Conservation (phyloP, 306 rosid species). For the Leucaena leucocephala region DNA sequence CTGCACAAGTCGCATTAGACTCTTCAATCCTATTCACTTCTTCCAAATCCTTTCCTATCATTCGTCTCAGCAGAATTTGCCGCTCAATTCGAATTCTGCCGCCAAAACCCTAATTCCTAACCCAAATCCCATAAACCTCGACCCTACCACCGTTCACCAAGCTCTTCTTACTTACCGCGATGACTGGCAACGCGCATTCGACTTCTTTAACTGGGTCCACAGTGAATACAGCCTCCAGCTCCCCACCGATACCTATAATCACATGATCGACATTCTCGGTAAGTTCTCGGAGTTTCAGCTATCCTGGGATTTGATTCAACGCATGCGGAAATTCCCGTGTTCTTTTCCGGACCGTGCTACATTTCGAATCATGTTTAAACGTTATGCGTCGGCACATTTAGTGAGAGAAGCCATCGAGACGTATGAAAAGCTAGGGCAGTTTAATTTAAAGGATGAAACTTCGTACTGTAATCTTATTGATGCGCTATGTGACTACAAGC, state of each 20-base stretch:
- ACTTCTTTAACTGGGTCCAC: constrained; percentile 80
- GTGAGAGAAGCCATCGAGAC: constrained; percentile 65
- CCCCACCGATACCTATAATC: constrained; percentile 69
- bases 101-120: not conserved
- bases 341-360: constrained; percentile 69
- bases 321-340: constrained; percentile 54
- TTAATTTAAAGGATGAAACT: constrained; percentile 69
- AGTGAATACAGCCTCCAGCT: constrained; percentile 46
- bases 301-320: constrained; percentile 63
- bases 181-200: constrained; percentile 77
- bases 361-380: constrained; percentile 76
- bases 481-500: constrained; percentile 78
- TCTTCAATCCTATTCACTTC: constrained; percentile 17
- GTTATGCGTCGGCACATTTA: constrained; percentile 66
- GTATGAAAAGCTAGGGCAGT: constrained; percentile 57
- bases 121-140: constrained; percentile 26
- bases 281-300: constrained; percentile 75
- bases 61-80: not conserved
- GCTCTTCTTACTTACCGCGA: constrained; percentile 68
- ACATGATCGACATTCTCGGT: constrained; percentile 72
- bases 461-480: constrained; percentile 71
- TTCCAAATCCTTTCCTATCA: constrained; percentile 24
- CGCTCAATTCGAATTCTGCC: not conserved
- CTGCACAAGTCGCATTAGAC: constrained; percentile 28
- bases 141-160: constrained; percentile 50